Evolutionary conservation across 495 filamentous ascomycete species (phyloP), one percentile per base, ranked within the genome.

Genomic region (Penicillium arizonense): DNA sequence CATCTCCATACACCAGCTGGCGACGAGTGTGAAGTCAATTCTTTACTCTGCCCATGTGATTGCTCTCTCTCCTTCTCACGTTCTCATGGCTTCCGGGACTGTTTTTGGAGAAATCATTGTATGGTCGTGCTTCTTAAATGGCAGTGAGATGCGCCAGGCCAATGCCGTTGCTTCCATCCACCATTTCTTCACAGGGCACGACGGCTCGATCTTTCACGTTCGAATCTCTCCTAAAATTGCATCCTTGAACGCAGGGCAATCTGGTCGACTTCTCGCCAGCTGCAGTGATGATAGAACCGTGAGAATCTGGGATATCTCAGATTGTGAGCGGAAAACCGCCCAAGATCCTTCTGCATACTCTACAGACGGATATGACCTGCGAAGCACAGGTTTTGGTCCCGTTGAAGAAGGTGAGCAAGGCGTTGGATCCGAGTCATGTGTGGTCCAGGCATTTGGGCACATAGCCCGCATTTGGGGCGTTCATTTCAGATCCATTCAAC

Each of bases 211-310:
- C 5, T 97, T 96, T 57, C 91, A 88, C 6, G 86, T 97, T 10
- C 76, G 80, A 8, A 87, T 97, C 21, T 96, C 90, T 0, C 76
- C 80, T 0, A 65, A 74, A 33, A 73, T 92, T 4, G 49, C 59
- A 9, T 55, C 62, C 10, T 49, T 70, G 5, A 64, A 62, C n/a
- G 55, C 59, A 4, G 71, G 64, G 9, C 54, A 59, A 8, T 63
- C 67, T 16, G 69, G 70, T 16, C 77, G 89, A 38, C 55, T 96
- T 11, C 71, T 99, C 3, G 88, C 88, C 21, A 97, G 90, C 52
- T 99, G 94, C 62, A 97, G 93, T 58, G 94, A 99, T 68, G 94
- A 99, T 68, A 79, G 94, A 44, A 96, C 91, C 0, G 84, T 99
- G 26, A 77, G 90, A 28, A 70, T 97, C 0, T 97, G 95, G 95